Evolutionary conservation across 768 basidiomycete species (phyloP), one percentile per base, ranked within the genome.

Genomic region (Tephrocybe sp.): DNA sequence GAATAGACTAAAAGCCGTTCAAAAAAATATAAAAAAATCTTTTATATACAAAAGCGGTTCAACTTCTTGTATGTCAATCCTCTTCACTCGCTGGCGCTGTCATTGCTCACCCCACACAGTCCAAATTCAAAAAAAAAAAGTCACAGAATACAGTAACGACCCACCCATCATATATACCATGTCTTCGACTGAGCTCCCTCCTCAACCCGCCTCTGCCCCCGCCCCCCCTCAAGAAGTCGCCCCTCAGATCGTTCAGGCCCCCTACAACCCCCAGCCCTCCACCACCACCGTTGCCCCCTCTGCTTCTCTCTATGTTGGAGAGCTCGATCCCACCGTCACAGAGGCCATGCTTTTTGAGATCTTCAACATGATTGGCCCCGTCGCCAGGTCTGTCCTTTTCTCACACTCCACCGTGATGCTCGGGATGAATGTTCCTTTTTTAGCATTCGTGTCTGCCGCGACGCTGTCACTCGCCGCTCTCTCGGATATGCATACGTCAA

Each of bases 341-440:
- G 97, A 99, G 79, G 96, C 97, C 52, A 98, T 98, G 93, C 83
- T 99, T 43, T 99, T 98, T 67, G 97, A 99, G 78, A 98, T 99
- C 68, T 99, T 99, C 80, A 97, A 97, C 72, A 96, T 98, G 92
- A 92, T 98, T 72, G 97, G 97, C 45, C 97, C 96, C 44, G 97
- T 99, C 60, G 94, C 94, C 41, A 95, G 92, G 93, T 92, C 54
- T 56, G 85, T 69, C 22, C 17, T 39, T 43, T 30, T 30, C 57
- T 11, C 39, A n/a, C 16, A n/a, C 13, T 34, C 3, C 31, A 47
- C 23, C 22, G 19, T 26, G 43, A 30, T 44, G 30, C 38, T 40
- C 6, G 16, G 8, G 4, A 19, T 38, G n/a, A 11, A n/a, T n/a
- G n/a, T n/a, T n/a, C 7, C 23, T 31, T 13, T 20, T 32, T 22